A percentile compares a stretch with the other conserved stretches of the same genome.
Conservation (phyloP, 2,329 filamentous ascomycete genomes). For the Xylaria sp. region DNA sequence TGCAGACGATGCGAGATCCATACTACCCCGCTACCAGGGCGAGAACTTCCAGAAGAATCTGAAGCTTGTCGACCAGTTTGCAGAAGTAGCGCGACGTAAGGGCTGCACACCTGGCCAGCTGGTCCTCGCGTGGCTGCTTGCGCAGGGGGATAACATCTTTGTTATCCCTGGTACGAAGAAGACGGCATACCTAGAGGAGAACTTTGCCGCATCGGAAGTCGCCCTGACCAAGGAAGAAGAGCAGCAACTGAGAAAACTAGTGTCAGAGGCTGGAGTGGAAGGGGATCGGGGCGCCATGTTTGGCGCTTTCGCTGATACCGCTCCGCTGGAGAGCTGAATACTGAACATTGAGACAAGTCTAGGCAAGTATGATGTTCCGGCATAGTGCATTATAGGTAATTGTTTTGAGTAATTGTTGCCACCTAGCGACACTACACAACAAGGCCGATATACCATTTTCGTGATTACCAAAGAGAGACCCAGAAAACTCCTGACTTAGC, state of each 20-base stretch:
- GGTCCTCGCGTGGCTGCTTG: slow-evolving; percentile 66
- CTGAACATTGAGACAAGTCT: neutral
- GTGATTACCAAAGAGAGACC: too few species aligned
- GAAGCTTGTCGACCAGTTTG: slow-evolving; percentile 45
- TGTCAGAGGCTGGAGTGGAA: slow-evolving; percentile 23
- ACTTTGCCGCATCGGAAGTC: slow-evolving; percentile 44
- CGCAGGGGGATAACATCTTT: slow-evolving; percentile 58
- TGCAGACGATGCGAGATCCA: slow-evolving; percentile 17
- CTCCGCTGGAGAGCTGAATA: slow-evolving; percentile 3
- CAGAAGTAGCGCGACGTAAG: slow-evolving; percentile 46
- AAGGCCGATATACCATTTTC: too few species aligned
- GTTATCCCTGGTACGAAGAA: slow-evolving; percentile 55
- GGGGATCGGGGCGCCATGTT: slow-evolving; percentile 27
- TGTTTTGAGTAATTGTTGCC: too few species aligned
- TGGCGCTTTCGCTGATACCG: slow-evolving; percentile 22
- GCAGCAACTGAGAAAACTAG: slow-evolving; percentile 39
- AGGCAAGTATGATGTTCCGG: neutral
- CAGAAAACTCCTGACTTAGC: too few species aligned
- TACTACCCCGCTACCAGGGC: slow-evolving; percentile 54
- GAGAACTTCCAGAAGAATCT: slow-evolving; percentile 64
- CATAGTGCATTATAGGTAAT: neutral
- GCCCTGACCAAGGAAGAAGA: slow-evolving; percentile 44
- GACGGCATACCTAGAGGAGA: slow-evolving; percentile 52
- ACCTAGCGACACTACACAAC: too few species aligned
- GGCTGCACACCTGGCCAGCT: slow-evolving; percentile 63